Conservation (phyloP, 768 basidiomycete genomes). For the Multifurca ochricompacta region DNA sequence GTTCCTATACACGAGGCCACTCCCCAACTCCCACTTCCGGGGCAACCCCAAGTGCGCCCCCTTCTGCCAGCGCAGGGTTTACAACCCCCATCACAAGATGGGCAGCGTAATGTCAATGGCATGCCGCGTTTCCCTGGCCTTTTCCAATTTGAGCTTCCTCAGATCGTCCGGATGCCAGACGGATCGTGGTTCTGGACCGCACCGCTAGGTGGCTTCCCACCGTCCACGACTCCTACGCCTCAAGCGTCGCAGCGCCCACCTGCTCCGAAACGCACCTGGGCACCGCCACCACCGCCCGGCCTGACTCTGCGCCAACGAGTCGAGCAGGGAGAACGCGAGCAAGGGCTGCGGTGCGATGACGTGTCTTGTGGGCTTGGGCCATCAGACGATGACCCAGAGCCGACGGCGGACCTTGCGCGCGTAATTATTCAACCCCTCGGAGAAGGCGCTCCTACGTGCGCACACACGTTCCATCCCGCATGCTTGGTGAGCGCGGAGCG, state of each 20-base stretch:
- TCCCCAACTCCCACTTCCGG: slow-evolving; percentile 14
- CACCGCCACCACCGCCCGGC: slow-evolving; percentile 55
- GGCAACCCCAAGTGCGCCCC: slow-evolving; percentile 16
- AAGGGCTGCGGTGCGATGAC: slow-evolving; percentile 65
- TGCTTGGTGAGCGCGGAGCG: slow-evolving; percentile 66
- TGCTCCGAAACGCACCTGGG: slow-evolving; percentile 44
- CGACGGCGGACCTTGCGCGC: slow-evolving; percentile 30
- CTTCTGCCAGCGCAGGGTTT: slow-evolving; percentile 7
- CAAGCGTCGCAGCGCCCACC: slow-evolving; percentile 25
- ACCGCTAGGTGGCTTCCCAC: neutral
- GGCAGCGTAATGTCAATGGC: slow-evolving; percentile 4
- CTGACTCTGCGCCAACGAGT: slow-evolving; percentile 64
- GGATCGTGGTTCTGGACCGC: slow-evolving; percentile 13
- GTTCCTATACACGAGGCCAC: neutral
- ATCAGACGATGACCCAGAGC: slow-evolving; percentile 59
- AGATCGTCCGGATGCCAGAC: slow-evolving; percentile 11
- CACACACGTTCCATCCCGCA: slow-evolving; percentile 61
- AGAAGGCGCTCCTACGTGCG: slow-evolving; percentile 36
- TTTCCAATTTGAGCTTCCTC: slow-evolving; percentile 18
- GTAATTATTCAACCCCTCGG: slow-evolving; percentile 31
- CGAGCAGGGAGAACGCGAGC: slow-evolving; percentile 64
- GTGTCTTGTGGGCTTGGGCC: slow-evolving; percentile 69
- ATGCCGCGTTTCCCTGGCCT: slow-evolving; percentile 14
- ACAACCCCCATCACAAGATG: slow-evolving; percentile 15
- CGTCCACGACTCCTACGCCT: neutral